Base-by-base conservation (phyloP, 2,329 filamentous ascomycete genomes). In the Aspergillus latus region DNA sequence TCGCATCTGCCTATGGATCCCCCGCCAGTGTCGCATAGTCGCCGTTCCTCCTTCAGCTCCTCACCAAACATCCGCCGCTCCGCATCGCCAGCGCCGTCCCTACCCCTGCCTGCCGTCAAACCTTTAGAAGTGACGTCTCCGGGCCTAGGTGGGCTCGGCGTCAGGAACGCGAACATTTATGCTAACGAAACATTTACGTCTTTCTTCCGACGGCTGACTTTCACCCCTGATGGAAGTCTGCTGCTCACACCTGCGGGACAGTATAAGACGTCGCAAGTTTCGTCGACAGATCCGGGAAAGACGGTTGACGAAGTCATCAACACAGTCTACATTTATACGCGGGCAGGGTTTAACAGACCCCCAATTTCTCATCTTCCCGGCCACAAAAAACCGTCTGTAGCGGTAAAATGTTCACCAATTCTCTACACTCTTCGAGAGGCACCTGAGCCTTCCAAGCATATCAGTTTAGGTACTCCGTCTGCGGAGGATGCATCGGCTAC, bases 381-480 rank as follows among this genome's bases (percentile, higher is more conserved):
- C 1, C 93, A 97, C 75, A 99, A 97, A 80, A 99, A 99, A 74
- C 94, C 94, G 0, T 97, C 94, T 0, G 90, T 99, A 9, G 94
- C 92, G 1, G 90, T 99, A 58, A 90, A 90, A 68, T 99, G 94
- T 71, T 99, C 93, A 11, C 94, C 94, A 0, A 76, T 96, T 26
- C 87, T 90, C 64, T 99, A 97, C 74, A 90, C 87, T 0, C 78
- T 95, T 21, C 86, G 94, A 40, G 85, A 88, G 66, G 76, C 80
- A 0, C 75, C 82, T 0, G 85, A 87, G 8, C 75, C 83, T 3
- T 96, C 92, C 1, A 92, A 89, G 65, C 87, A 96, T 67, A 95
- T 99, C 64, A 96, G 91, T 0, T 91, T 99, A 59, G 94, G 99
- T 74, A 97, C 93, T 0, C 92, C 92, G 0, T 94, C 90, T 8